phyloP scores from a whole-genome alignment of 2,329 filamentous ascomycete genomes.

The Xylaria sp. region DNA sequence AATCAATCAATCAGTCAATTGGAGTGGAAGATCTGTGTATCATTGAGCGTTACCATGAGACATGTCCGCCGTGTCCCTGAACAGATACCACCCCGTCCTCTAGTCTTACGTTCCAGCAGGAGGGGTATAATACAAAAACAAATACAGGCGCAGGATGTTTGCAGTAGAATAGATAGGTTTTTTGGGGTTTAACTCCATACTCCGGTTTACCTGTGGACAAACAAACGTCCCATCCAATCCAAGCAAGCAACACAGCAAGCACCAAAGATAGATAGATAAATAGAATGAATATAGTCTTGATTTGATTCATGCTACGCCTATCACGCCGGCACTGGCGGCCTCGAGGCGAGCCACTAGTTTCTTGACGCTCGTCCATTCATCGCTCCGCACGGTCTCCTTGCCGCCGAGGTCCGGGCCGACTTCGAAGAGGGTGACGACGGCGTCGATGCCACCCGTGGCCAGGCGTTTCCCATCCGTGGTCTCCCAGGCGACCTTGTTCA shows the following conservation, averaged over 20 bases:
- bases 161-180: conserved; percentile 11
- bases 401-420: conserved; percentile 84
- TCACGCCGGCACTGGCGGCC: conserved; percentile 63
- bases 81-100: conserved; percentile 14
- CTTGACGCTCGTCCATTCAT: conserved; percentile 95
- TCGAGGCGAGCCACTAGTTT: conserved; percentile 84
- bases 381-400: conserved; percentile 81
- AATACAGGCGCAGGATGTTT: conserved; percentile 24
- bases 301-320: conserved; percentile 46
- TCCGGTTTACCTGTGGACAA: conserved; percentile 18
- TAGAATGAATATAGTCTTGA: not conserved
- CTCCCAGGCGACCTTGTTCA: conserved; percentile 97
- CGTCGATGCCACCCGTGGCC: conserved; percentile 91
- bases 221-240: conserved; percentile 3
- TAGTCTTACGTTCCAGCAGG: conserved; percentile 8
- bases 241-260: conserved; percentile 40
- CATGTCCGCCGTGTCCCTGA: not conserved
- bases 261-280: no score
- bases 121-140: conserved; percentile 34
- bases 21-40: conserved; percentile 1
- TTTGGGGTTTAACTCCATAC: conserved; percentile 27
- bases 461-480: conserved; percentile 85
- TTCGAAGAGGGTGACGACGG: conserved; percentile 91
- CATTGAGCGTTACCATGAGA: conserved; percentile 1
- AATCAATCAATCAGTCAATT: no score